These are phyloP conservation scores for Lepiota venenata DNA, from an alignment of 768 basidiomycete genomes.

Conservation along the genomic window DNA sequence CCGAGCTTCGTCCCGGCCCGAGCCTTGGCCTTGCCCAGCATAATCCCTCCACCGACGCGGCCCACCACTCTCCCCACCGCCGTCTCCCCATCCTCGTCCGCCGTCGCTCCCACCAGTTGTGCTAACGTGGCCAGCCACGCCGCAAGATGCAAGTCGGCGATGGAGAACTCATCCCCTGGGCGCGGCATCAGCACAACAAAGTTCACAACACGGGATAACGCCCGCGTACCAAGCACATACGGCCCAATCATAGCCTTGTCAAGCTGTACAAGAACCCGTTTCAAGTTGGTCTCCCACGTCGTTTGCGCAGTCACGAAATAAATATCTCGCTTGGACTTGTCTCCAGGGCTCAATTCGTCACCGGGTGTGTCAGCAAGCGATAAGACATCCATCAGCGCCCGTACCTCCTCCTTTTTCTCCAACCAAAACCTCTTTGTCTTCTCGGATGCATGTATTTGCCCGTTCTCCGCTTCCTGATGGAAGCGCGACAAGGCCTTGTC, in stretches of 20 bases:
- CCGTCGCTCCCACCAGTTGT: constrained; percentile 50
- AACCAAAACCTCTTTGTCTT: constrained; percentile 64
- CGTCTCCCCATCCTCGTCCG: constrained; percentile 45
- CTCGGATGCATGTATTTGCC: constrained; percentile 48
- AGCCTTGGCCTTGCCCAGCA: constrained; percentile 39
- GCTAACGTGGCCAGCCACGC: constrained; percentile 70
- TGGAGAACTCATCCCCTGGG: constrained; percentile 76
- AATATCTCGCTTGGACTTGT: constrained; percentile 36
- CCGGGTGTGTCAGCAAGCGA: constrained; percentile 37
- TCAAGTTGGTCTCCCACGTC: constrained; percentile 52
- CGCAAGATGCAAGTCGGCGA: constrained; percentile 79
- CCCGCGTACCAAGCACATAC: constrained; percentile 54
- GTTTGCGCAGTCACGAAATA: constrained; percentile 48
- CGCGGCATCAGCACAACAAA: neutral
- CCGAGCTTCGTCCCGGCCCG: constrained; percentile 47
- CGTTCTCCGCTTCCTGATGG: constrained; percentile 49
- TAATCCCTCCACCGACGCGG: constrained; percentile 44
- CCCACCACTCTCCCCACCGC: constrained; percentile 50
- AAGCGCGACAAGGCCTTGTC: constrained; percentile 46
- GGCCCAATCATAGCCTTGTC: constrained; percentile 62
- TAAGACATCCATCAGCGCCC: constrained; percentile 43
- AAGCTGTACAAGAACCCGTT: constrained; percentile 41
- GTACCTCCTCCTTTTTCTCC: constrained; percentile 45
- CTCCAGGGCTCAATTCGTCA: constrained; percentile 35
- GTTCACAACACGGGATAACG: neutral